These are phyloP conservation scores for Aspergillus spinulosporus DNA, from an alignment of 2,329 filamentous ascomycete genomes.

Conservation along the genomic window DNA sequence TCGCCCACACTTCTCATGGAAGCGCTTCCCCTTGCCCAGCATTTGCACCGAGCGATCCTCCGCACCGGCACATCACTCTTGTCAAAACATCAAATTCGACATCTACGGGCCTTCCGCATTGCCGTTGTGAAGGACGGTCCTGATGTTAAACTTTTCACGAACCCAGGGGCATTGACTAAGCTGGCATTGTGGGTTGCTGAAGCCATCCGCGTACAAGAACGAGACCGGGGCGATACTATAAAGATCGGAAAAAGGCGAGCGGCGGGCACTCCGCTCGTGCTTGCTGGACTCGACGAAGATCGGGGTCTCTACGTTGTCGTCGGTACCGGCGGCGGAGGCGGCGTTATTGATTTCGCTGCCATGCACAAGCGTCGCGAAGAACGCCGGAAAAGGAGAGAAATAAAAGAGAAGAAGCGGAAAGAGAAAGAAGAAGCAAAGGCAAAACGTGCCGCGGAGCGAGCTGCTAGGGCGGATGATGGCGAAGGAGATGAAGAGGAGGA, in stretches of 20 bases:
- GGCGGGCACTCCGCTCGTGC: conserved; percentile 76
- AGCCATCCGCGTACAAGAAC: conserved; percentile 85
- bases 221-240: conserved; percentile 72
- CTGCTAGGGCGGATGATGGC: conserved; percentile 53
- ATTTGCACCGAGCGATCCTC: conserved; percentile 88
- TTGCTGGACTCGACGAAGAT: conserved; percentile 84
- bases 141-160: conserved; percentile 86
- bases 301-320: conserved; percentile 89
- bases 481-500: conserved; percentile 63
- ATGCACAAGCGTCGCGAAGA: conserved; percentile 67
- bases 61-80: conserved; percentile 88
- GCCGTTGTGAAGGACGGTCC: conserved; percentile 94
- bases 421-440: conserved; percentile 64
- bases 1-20: conserved; percentile 62
- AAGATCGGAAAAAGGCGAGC: conserved; percentile 42
- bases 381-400: conserved; percentile 63
- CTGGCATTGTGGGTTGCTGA: conserved; percentile 92
- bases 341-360: conserved; percentile 65
- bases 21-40: conserved; percentile 78
- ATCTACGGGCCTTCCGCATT: conserved; percentile 89
- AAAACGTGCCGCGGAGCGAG: conserved; percentile 55
- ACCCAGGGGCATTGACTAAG: conserved; percentile 89
- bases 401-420: conserved; percentile 63
- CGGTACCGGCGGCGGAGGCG: conserved; percentile 83
- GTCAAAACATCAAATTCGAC: conserved; percentile 89